A percentile compares a stretch with the other conserved stretches of the same genome.
Conservation (phyloP, 2,329 filamentous ascomycete genomes). For the Fusarium palustre region DNA sequence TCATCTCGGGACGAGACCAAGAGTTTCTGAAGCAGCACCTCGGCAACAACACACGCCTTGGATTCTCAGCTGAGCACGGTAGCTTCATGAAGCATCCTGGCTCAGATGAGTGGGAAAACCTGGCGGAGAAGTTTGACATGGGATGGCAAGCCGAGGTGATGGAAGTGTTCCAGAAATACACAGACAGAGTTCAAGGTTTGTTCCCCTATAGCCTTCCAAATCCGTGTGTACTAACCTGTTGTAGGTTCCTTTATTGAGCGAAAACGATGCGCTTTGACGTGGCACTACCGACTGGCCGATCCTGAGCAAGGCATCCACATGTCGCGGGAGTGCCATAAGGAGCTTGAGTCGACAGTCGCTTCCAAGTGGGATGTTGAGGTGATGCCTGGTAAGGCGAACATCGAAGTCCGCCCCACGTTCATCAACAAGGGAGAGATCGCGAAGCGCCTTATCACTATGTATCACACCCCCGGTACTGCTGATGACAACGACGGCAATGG, state of each 20-base stretch:
- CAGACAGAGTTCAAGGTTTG: conserved; percentile 84
- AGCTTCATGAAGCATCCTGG: conserved; percentile 91
- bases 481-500: conserved; percentile 60
- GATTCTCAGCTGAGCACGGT: conserved; percentile 96
- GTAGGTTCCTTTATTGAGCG: conserved; percentile 90
- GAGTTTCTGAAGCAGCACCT: conserved; percentile 91
- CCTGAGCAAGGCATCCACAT: conserved; percentile 85
- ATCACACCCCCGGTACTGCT: conserved; percentile 64
- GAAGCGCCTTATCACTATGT: conserved; percentile 81
- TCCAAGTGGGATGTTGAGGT: conserved; percentile 92
- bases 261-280: conserved; percentile 93
- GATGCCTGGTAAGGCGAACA: conserved; percentile 95
- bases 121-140: conserved; percentile 90
- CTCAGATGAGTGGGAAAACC: conserved; percentile 83
- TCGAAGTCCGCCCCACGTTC: conserved; percentile 95
- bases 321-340: conserved; percentile 82
- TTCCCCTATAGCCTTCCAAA: conserved; percentile 7
- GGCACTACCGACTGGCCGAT: conserved; percentile 95
- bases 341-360: conserved; percentile 80
- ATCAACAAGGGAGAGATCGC: conserved; percentile 99
- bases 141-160: conserved; percentile 90
- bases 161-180: conserved; percentile 87
- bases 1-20: conserved; percentile 95
- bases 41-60: conserved; percentile 88
- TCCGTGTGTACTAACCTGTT: conserved; percentile 11